Evolutionary conservation across 345 rosid genomes (phyloP).

Genomic region (Erysimum cheiranthoides): DNA sequence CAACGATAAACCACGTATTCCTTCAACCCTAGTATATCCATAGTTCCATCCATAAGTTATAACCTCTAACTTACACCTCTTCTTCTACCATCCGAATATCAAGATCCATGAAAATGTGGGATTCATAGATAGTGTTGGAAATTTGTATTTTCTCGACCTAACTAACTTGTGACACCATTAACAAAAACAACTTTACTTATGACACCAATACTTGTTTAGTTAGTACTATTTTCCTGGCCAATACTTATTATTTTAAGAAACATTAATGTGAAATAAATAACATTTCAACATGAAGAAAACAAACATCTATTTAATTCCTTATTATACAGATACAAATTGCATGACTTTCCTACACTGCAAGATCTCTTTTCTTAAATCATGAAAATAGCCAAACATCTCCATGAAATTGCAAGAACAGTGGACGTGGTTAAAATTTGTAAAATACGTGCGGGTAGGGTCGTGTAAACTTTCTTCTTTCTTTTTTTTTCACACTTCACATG

Average conservation of each 20-base stretch:
- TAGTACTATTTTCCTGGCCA: neutral
- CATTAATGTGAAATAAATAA: neutral
- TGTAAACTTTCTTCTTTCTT: neutral
- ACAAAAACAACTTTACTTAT: neutral
- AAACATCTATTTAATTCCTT: neutral
- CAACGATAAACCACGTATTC: neutral
- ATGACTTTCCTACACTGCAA: conserved; percentile 37
- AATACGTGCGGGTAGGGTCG: conserved; percentile 32
- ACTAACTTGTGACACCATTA: neutral
- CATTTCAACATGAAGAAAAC: neutral
- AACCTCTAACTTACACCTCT: neutral
- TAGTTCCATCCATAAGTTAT: neutral
- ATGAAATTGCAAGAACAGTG: conserved; percentile 26
- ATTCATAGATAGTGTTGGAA: neutral
- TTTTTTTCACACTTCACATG: conserved; percentile 39
- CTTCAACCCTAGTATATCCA: neutral
- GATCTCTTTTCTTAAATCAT: conserved; percentile 17
- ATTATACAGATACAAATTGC: conserved; percentile 5
- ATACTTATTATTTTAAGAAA: conserved; percentile 15
- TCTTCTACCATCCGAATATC: neutral
- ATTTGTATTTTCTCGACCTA: neutral
- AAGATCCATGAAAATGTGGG: neutral
- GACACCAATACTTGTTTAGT: neutral
- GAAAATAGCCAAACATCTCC: conserved; percentile 8
- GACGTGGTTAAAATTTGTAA: conserved; percentile 11